Percentiles rank a stretch among this genome's conserved stretches.
phyloP scores from a whole-genome alignment of 2,329 filamentous ascomycete species.

The Akanthomyces lecanii region DNA sequence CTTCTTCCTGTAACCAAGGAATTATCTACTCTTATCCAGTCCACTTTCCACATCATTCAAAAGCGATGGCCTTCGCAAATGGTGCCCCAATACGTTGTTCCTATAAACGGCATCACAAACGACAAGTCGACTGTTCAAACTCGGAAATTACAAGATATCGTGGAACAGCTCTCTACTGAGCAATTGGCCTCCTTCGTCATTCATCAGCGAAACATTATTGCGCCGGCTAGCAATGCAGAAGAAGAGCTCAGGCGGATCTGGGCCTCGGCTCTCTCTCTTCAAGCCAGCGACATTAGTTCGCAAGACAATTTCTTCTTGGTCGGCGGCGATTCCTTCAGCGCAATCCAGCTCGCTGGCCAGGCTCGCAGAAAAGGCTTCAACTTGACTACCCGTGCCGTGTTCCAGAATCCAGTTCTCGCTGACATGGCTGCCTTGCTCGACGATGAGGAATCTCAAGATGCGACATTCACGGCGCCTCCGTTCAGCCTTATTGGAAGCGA shows the following conservation, averaged over 20 bases:
- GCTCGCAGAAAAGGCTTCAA: slow-evolving; percentile 28
- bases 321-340: slow-evolving; percentile 42
- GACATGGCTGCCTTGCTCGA: neutral
- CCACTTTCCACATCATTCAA: neutral
- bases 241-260: slow-evolving; percentile 29
- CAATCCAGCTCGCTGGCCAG: slow-evolving; percentile 39
- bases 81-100: neutral
- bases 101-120: neutral
- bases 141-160: neutral
- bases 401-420: neutral
- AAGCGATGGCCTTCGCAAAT: neutral
- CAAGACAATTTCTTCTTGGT: slow-evolving; percentile 35
- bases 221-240: neutral
- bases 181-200: neutral
- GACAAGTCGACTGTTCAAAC: too few species aligned
- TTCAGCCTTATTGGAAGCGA: neutral
- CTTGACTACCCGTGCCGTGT: neutral
- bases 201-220: neutral
- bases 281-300: slow-evolving; percentile 25
- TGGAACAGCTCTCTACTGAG: neutral
- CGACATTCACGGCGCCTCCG: neutral
- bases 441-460: neutral
- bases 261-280: slow-evolving; percentile 37
- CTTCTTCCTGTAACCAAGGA: neutral
- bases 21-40: neutral